These are phyloP conservation scores for Penicillium janthinellum DNA, from an alignment of 2,329 filamentous ascomycete species.

Conservation along the genomic window DNA sequence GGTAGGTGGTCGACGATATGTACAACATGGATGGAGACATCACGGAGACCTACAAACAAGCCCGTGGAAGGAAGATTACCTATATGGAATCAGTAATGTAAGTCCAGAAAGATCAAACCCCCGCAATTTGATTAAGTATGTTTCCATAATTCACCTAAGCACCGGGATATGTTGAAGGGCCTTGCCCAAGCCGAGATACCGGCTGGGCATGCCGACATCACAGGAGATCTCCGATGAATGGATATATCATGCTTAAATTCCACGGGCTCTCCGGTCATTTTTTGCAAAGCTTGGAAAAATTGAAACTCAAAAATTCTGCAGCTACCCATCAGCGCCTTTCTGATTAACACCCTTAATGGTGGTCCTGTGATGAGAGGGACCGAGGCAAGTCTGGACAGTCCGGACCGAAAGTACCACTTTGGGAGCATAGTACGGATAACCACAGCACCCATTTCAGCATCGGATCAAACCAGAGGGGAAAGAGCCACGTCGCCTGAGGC, in stretches of 20 bases:
- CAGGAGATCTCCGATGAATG: background rate
- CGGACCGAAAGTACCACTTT: background rate
- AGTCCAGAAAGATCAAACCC: too few relatives aligned
- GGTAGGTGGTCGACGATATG: too few relatives aligned
- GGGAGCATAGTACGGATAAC: background rate
- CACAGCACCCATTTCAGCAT: background rate
- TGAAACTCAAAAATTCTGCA: background rate
- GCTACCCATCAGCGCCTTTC: background rate
- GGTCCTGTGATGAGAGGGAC: background rate
- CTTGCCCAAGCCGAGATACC: background rate
- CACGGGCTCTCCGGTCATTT: too few relatives aligned
- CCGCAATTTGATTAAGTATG: too few relatives aligned
- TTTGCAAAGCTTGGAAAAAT: too few relatives aligned
- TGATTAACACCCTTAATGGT: background rate
- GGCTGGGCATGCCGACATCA: background rate
- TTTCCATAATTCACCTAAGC: too few relatives aligned
- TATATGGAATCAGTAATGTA: too few relatives aligned
- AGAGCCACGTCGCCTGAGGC: background rate
- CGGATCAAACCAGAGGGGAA: background rate
- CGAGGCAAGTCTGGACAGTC: background rate
- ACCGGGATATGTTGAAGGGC: too few relatives aligned
- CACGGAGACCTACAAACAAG: too few relatives aligned
- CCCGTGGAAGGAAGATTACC: too few relatives aligned
- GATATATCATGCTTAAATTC: background rate
- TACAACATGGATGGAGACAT: too few relatives aligned